A percentile compares a stretch with the other conserved stretches of the same genome.
phyloP scores from a whole-genome alignment of 345 rosid species.

The Rhodamnia rubescens region DNA sequence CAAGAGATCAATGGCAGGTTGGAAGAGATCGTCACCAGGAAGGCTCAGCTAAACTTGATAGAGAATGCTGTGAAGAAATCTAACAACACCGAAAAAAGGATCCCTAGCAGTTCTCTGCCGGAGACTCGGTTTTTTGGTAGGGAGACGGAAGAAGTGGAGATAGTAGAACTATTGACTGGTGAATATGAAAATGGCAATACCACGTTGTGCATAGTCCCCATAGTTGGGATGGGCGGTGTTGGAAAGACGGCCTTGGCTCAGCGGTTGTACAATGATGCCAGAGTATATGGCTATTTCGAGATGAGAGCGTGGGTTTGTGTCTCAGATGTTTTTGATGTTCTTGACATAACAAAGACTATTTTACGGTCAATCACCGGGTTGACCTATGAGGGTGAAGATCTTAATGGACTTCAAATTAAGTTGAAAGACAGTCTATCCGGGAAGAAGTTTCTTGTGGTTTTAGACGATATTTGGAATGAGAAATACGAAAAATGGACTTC shows the following conservation, averaged over 20 bases:
- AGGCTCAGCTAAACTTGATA: background rate
- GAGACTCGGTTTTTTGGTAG: background rate
- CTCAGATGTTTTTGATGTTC: background rate
- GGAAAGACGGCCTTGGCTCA: background rate
- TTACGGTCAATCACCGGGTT: too few species aligned
- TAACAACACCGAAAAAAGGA: background rate
- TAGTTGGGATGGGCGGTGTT: background rate
- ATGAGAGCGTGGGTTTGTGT: background rate
- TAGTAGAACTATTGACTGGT: background rate
- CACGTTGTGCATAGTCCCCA: background rate
- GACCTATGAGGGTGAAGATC: too few species aligned
- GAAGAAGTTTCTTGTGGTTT: too few species aligned
- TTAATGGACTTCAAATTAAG: too few species aligned
- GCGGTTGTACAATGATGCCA: too few species aligned
- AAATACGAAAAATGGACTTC: too few species aligned
- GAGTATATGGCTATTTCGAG: background rate
- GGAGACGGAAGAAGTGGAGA: background rate
- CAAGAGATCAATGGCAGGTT: too few species aligned
- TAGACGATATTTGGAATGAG: too few species aligned
- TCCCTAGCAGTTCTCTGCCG: background rate
- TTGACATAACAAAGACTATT: too few species aligned
- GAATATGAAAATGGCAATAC: background rate
- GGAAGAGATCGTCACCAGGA: background rate
- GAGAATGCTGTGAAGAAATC: background rate
- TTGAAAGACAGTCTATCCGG: too few species aligned